phyloP scores from a whole-genome alignment of 2,329 filamentous ascomycete genomes.

The Ophidiomyces ophidiicola region DNA sequence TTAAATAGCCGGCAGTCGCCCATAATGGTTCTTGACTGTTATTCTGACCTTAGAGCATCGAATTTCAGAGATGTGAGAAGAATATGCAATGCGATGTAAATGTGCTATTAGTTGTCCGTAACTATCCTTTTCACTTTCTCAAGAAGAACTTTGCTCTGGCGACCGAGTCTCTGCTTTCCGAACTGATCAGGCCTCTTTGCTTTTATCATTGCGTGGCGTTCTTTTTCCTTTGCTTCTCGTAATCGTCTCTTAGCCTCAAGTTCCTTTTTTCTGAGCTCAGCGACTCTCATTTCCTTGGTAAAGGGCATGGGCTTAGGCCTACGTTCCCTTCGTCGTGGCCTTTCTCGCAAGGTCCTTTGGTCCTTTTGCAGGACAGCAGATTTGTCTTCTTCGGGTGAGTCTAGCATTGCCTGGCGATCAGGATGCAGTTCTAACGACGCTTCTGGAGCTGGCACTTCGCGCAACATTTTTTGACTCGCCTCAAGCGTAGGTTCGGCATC shows the following conservation, averaged over 20 bases:
- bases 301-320: conserved; percentile 40
- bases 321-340: conserved; percentile 25
- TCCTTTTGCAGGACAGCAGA: conserved; percentile 20
- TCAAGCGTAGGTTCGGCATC: conserved; percentile 23
- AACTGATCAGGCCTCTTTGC: conserved; percentile 50
- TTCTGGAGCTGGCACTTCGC: conserved; percentile 20
- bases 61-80: too few relatives aligned
- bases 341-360: conserved; percentile 17
- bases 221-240: conserved; percentile 58
- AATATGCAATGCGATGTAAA: neutral
- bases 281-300: conserved; percentile 57
- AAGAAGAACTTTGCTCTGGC: conserved; percentile 65
- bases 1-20: too few relatives aligned
- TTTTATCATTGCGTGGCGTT: conserved; percentile 52
- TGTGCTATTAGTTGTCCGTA: conserved; percentile 25
- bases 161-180: conserved; percentile 66
- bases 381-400: conserved; percentile 27
- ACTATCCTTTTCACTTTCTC: conserved; percentile 68
- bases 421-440: conserved; percentile 45
- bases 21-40: too few relatives aligned
- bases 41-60: too few relatives aligned
- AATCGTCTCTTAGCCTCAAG: conserved; percentile 53
- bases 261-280: conserved; percentile 46
- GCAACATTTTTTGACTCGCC: conserved; percentile 16
- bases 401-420: conserved; percentile 48